Evolutionary conservation across 1,284 basidiomycete species (phyloP), one percentile per base, ranked within the genome.

Genomic region (Apiotrichum veenhuisii): DNA sequence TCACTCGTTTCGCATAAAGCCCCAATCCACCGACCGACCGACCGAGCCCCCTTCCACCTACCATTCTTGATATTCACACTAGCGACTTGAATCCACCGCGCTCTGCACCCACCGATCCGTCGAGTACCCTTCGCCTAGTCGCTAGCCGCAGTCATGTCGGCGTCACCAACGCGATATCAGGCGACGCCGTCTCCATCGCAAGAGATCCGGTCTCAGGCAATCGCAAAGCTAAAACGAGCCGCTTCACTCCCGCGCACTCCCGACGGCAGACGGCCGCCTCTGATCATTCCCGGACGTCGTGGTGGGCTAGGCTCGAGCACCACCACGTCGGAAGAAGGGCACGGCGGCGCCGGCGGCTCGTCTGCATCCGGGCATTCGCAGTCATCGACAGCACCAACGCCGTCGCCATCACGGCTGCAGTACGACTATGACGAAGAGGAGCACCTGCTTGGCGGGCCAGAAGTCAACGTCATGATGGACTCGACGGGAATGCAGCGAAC

Each of bases 201-300:
- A 20, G 60, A 62, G 40, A 62, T 62, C 25, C 83, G 91, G 58
- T 88, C 89, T 68, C 84, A 84, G 57, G 88, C 89, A n/a, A 86
- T 93, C 58, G 89, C 89, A 54, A 90, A 86, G 78, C 83, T 94
- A 63, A 91, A 89, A 77, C 85, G 91, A 65, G 90, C 91, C 38
- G 89, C 90, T 48, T 92, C 90, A 22, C 78, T 93, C 27, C 91
- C 91, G 37, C 83, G 91, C 54, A 88, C 88, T 82, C 89, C 90
- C 72, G 87, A 91, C 73, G 90, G 89, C 2, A 79, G 89, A 50
- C 81, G 91, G 47, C 88, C 88, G 1, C 86, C 87, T 66, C 81
- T 83, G 62, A 14, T 48, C 34, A 30, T 48, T 14, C 20, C 30
- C 1, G 44, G 44, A 5, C 27, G 44, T 2, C 11, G 18, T 25